Conservation (phyloP, 208 protist genomes). For the Crithidia mellificae region DNA sequence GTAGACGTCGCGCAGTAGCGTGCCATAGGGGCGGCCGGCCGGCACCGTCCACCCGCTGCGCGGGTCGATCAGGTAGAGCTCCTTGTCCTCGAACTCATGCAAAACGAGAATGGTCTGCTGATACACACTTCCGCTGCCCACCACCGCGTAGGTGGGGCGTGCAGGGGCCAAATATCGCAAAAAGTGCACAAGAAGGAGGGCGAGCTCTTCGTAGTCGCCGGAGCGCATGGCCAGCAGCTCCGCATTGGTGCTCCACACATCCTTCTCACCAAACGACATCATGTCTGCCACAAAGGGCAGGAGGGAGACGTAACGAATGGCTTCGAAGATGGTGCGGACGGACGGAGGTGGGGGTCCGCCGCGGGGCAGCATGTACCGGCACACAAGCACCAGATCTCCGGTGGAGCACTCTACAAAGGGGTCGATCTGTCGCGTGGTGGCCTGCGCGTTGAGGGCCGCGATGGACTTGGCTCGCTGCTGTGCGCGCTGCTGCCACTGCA, state of each 20-base stretch:
- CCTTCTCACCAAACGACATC: conserved; percentile 57
- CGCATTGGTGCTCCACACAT: conserved; percentile 80
- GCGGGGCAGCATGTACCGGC: conserved; percentile 65
- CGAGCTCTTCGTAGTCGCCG: conserved; percentile 79
- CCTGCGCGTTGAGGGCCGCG: conserved; percentile 60
- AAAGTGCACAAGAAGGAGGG: conserved; percentile 77
- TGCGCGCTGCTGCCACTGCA: conserved; percentile 56
- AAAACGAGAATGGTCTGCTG: conserved; percentile 69
- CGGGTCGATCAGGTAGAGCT: conserved; percentile 74
- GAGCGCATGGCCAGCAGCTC: conserved; percentile 65
- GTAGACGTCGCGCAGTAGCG: conserved; percentile 65
- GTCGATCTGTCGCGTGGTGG: conserved; percentile 52
- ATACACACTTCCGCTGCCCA: conserved; percentile 60
- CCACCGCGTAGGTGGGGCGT: conserved; percentile 59
- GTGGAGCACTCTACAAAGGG: conserved; percentile 79
- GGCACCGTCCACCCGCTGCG: conserved; percentile 49
- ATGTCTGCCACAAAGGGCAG: conserved; percentile 67
- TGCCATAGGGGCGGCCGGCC: conserved; percentile 53
- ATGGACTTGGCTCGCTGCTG: conserved; percentile 45
- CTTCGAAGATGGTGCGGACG: conserved; percentile 63
- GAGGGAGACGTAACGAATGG: conserved; percentile 80
- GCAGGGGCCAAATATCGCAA: conserved; percentile 62
- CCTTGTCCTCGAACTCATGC: conserved; percentile 51
- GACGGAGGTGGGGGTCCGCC: conserved; percentile 64
- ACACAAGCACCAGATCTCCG: conserved; percentile 70